Base-by-base conservation (phyloP, 352 stramenopile genomes). In the Thalassiosira pacifica region DNA sequence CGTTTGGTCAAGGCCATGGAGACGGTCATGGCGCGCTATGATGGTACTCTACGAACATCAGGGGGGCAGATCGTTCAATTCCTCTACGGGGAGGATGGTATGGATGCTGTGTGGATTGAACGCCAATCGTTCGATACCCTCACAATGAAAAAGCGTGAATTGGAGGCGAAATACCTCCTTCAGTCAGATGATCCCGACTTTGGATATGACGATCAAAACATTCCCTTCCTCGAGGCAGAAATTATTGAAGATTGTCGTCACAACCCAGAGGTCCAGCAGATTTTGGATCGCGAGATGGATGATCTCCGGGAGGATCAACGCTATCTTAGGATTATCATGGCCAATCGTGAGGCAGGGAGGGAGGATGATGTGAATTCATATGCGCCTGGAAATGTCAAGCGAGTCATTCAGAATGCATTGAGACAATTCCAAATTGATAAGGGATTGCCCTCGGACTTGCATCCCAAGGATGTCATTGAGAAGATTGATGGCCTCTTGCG, bases 1-100 rank as follows among this genome's bases (percentile, higher is more conserved):
- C 97, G 98, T 84, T 93, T 99, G n/a, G 98, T 99, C 18, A 99
- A 99, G 92, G 97, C 97, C 26, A 99, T 99, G 96, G 98, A 99
- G 90, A 98, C 98, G 40, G 96, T 99, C 18, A 99, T 99, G 96
- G 97, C 97, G 24, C 92, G 97, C 68, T 99, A 99, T 89, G 98
- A 99, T 93, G 97, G 97, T 82, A 99, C 98, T 10, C 95, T 99
- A n/a, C 96, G 98, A 84, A 99, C 98, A 67, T 92, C 83, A 45
- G 87, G 88, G 45, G 96, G 96, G 24, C 86, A 96, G 59, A 94
- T 98, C 74, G 93, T 98, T 26, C 96, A 98, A 83, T 98, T 98
- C 90, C 88, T 98, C 45, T 98, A 98, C 86, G 98, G 98, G 78
- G 98, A 99, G 91, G 98, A 99, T 88, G 98, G 98, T 68, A 99